Evolutionary conservation across 352 stramenopile species (phyloP).

Genomic region (Pythium oligandrum): DNA sequence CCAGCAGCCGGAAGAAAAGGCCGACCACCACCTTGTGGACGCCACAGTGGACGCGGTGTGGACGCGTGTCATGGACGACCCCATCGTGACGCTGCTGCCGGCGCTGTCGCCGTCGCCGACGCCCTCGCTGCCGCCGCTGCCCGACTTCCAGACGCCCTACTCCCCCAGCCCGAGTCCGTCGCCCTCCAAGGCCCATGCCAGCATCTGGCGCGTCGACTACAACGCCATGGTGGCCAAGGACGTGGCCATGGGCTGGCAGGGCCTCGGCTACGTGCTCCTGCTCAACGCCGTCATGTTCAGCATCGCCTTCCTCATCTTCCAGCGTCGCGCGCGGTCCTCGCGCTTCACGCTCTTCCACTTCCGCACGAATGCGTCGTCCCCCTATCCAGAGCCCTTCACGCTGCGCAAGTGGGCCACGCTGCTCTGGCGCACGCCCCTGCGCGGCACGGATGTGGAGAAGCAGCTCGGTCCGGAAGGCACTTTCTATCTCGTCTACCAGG

Average conservation of each 20-base stretch:
- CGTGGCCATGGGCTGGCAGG: constrained; percentile 74
- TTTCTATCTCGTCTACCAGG: constrained; percentile 82
- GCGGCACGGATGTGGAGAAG: constrained; percentile 56
- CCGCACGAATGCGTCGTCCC: constrained; percentile 28
- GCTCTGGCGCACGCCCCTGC: constrained; percentile 68
- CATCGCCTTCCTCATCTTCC: constrained; percentile 61
- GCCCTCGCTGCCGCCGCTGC: neutral
- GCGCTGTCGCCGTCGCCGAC: neutral
- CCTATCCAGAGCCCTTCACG: constrained; percentile 44
- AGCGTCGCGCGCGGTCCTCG: constrained; percentile 52
- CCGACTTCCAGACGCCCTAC: too few relatives aligned
- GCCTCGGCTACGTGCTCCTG: constrained; percentile 67
- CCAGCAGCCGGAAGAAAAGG: too few relatives aligned
- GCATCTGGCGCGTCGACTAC: constrained; percentile 80
- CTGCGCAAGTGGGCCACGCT: constrained; percentile 58
- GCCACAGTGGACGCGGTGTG: neutral
- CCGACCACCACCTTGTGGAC: neutral
- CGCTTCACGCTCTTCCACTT: constrained; percentile 76
- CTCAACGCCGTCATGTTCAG: constrained; percentile 71
- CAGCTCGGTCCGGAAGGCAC: constrained; percentile 68
- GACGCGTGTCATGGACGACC: neutral
- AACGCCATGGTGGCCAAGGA: constrained; percentile 71
- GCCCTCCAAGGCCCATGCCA: constrained; percentile 23
- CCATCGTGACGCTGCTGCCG: neutral
- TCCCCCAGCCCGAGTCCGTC: too few relatives aligned